Conservation (phyloP, 768 basidiomycete species). For the Termitomyces heimii region DNA sequence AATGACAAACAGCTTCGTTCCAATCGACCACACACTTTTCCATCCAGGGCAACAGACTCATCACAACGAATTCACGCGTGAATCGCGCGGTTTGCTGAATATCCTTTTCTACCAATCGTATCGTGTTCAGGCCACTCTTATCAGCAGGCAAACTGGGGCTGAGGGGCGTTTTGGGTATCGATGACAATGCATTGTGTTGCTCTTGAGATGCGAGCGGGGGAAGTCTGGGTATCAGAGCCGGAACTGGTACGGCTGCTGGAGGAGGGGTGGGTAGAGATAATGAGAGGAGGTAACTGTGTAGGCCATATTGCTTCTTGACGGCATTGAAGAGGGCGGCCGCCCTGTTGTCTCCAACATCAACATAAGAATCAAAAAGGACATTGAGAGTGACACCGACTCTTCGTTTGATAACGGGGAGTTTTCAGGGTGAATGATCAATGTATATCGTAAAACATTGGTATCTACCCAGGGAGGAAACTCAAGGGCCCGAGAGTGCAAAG, state of each 20-base stretch:
- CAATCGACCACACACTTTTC: conserved; percentile 90
- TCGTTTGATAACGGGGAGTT: conserved; percentile 67
- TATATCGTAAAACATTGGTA: conserved; percentile 61
- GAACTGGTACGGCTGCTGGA: conserved; percentile 63
- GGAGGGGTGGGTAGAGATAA: conserved; percentile 56
- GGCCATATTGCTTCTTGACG: conserved; percentile 80
- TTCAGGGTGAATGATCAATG: conserved; percentile 70
- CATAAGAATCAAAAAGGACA: not conserved
- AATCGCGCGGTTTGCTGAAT: conserved; percentile 73
- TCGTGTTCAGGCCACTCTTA: conserved; percentile 27
- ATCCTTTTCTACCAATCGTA: conserved; percentile 64
- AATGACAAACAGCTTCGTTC: conserved; percentile 68
- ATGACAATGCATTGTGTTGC: conserved; percentile 16
- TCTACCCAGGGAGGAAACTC: conserved; percentile 85
- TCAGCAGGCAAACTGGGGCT: conserved; percentile 17
- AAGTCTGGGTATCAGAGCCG: conserved; percentile 59
- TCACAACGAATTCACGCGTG: conserved; percentile 80
- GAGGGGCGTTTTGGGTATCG: conserved; percentile 13
- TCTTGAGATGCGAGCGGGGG: conserved; percentile 43
- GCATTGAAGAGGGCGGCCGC: conserved; percentile 78
- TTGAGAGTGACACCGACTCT: conserved; percentile 52
- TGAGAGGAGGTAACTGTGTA: conserved; percentile 68
- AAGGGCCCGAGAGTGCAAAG: conserved; percentile 58
- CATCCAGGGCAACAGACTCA: conserved; percentile 95
- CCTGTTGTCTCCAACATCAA: conserved; percentile 30